Base-by-base conservation (phyloP, 768 basidiomycete species). In the Suillus decipiens region DNA sequence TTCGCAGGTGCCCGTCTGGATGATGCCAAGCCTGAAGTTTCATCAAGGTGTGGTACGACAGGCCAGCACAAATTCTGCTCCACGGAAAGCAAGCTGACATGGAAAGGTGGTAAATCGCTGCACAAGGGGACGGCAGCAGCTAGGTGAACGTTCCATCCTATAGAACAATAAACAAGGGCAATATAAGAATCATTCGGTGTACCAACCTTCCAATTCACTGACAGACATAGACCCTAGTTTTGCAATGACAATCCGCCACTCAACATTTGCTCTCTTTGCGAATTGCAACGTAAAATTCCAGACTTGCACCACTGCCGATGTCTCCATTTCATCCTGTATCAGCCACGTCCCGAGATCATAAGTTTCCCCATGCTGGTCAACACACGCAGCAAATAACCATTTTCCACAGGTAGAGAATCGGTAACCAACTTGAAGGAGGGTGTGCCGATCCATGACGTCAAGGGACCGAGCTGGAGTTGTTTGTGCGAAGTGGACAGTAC, bases 311-410 rank as follows among this genome's bases (percentile, higher is more conserved):
- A 88, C 81, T 4, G 85, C 73, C 63, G 84, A 84, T 15, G 75
- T 74, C 64, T 82, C 78, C 7, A 72, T 69, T 15, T 79, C 77
- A 11, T 82, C 80, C 48, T 84, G 83, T n/a, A 80, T 81, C 31
- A 88, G 70, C 87, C 89, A 90, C 9, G 89, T 84, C 9, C 83
- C 85, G 33, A 88, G 70, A 64, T 90, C 86, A 68, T 89, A 85
- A 17, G 82, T 85, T 71, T 95, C 91, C 2, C 92, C 93, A 1
- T 89, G 80, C 71, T 93, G 86, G 70, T 95, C 93, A 7, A 90
- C 77, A 68, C 88, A 89, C 36, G 85, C 80, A n/a, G 86, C 85
- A 19, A 92, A 71, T 7, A 94, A 79, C 93, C 93, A 95, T 71
- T 88, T 89, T 11, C 88, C 83, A 63, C 89, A 90, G 5, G 72